Evolutionary conservation across 192 early-diverging fungal genomes (phyloP).

Genomic region (Backusella tuberculispora): DNA sequence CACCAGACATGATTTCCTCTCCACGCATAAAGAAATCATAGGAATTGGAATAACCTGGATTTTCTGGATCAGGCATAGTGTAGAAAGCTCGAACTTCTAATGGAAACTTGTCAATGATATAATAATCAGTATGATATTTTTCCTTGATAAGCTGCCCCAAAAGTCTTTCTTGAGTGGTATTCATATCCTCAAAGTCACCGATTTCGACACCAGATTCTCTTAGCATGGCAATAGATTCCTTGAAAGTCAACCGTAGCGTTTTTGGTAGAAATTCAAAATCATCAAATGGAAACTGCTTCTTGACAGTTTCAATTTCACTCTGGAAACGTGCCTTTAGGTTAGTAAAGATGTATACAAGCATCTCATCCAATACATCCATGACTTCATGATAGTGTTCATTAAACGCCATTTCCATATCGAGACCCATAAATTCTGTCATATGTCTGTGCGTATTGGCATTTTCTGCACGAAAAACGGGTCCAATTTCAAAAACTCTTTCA

Average conservation of each 20-base stretch:
- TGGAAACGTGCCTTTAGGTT: conserved; percentile 83
- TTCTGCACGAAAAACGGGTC: conserved; percentile 97
- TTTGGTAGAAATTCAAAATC: conserved; percentile 87
- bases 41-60: conserved; percentile 93
- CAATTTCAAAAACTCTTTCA: conserved; percentile 97
- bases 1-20: conserved; percentile 98
- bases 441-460: conserved; percentile 98
- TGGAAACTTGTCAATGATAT: conserved; percentile 99
- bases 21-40: conserved; percentile 99
- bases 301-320: conserved; percentile 85
- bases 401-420: conserved; percentile 99
- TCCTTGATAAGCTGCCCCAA: conserved; percentile 89
- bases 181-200: conserved; percentile 92
- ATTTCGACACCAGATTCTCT: conserved; percentile 87
- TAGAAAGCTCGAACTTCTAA: conserved; percentile 94
- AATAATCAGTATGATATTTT: conserved; percentile 99
- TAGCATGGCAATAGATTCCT: conserved; percentile 88
- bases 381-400: conserved; percentile 99
- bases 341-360: conserved; percentile 91
- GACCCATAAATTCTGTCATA: conserved; percentile 98
- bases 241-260: conserved; percentile 83
- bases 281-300: conserved; percentile 90
- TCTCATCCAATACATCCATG: conserved; percentile 87
- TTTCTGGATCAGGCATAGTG: conserved; percentile 96
- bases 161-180: conserved; percentile 81